Evolutionary conservation across 1,139 yeast genomes (phyloP), one percentile per base, ranked within the genome.

Genomic region (Pichia sp.): DNA sequence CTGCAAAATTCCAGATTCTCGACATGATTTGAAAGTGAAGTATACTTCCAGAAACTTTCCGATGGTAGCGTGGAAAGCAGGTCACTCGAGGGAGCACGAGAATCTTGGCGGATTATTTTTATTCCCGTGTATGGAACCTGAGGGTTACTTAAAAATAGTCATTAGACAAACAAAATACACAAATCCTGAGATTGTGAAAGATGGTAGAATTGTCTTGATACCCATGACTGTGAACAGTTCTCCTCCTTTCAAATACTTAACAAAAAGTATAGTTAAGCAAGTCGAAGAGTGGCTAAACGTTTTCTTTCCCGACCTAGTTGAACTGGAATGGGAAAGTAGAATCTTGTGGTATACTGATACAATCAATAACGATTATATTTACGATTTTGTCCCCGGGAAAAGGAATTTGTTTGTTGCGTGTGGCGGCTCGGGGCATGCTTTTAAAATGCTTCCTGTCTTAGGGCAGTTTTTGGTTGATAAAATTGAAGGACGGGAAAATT

Each of bases 391-490:
- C 51, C 80, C 80, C 2, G 63, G 64, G 5, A 61, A 63, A 36
- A 60, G 68, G 36, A 68, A 69, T 41, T 65, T 76, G 18, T 44
- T 37, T 39, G 68, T 76, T 25, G 75, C 74, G 3, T 67, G 74
- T 52, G 80, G 80, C 41, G 80, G 77, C 13, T 64, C 72, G 50
- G 75, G 76, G 18, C 78, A 74, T 59, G 68, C 70, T 2, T 67
- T 68, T 55, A 66, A 69, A 54, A 67, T 69, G 58, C 57, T 66
- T 37, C 70, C 68, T 3, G 71, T 68, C 2, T 57, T 70, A 22
- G 74, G 74, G 4, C 63, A 61, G 49, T 68, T 55, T 47, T 62
- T 68, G 19, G 63, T 62, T n/a, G 67, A 68, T 41, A 58, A 54
- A 22, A 51, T 68, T 39, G 59, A 61, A 46, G 67, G 65, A 51